These are phyloP conservation scores for Chlamydomonas sphaeroides DNA, from an alignment of 139 green algal species.

Conservation along the genomic window DNA sequence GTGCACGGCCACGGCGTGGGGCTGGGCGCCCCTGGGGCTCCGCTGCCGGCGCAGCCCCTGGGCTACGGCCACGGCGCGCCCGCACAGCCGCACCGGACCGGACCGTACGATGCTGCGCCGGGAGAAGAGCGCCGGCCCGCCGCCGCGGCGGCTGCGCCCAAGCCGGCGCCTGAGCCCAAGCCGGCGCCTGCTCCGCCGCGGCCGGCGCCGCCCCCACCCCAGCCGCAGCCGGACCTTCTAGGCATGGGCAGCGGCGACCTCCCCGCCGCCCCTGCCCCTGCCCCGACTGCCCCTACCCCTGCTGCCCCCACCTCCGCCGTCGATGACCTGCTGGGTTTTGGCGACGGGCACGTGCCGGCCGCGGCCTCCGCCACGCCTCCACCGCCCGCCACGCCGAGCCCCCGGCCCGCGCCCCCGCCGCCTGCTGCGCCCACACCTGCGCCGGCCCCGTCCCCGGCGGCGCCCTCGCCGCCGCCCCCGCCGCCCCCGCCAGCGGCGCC, in stretches of 20 bases:
- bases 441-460: background rate
- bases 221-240: conserved; percentile 2
- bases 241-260: background rate
- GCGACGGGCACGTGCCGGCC: background rate
- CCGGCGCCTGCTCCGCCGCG: background rate
- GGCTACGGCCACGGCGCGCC: background rate
- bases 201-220: background rate
- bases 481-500: background rate
- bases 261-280: no score
- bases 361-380: no score
- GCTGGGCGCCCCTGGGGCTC: no score
- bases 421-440: background rate
- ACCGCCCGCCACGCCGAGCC: no score
- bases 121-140: no score
- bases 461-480: background rate
- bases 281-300: background rate
- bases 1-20: background rate
- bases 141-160: background rate
- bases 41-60: background rate
- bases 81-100: no score
- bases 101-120: no score
- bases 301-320: background rate
- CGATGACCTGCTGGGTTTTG: conserved; percentile 51
- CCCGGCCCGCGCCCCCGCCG: no score
- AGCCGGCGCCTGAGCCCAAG: background rate